phyloP scores from a whole-genome alignment of 2,329 filamentous ascomycete genomes.

The Sporothrix humicola region DNA sequence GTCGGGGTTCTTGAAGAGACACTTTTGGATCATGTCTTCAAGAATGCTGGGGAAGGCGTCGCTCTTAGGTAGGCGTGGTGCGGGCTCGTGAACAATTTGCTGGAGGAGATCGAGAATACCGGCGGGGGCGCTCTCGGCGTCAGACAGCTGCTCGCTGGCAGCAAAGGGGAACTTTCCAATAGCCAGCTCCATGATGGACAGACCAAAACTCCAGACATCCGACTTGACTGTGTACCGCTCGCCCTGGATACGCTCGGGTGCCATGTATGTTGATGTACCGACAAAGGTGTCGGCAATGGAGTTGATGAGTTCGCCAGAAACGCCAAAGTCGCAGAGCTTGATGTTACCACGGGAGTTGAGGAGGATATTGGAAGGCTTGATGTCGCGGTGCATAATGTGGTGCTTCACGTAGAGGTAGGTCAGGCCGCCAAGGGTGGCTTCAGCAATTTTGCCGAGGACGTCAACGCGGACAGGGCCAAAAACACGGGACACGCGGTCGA shows the following conservation, averaged over 20 bases:
- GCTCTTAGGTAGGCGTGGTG: slow-evolving; percentile 91
- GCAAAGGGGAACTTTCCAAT: slow-evolving; percentile 97
- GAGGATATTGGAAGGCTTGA: slow-evolving; percentile 97
- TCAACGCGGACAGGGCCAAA: slow-evolving; percentile 96
- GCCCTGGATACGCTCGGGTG: slow-evolving; percentile 95
- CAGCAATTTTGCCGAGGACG: slow-evolving; percentile 95
- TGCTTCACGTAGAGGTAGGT: slow-evolving; percentile 95
- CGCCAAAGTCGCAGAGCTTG: slow-evolving; percentile 98
- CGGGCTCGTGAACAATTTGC: slow-evolving; percentile 95
- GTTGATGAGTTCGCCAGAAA: slow-evolving; percentile 97
- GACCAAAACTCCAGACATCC: slow-evolving; percentile 97
- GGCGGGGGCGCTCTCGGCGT: slow-evolving; percentile 82
- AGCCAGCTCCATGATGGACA: slow-evolving; percentile 94
- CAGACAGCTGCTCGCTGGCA: slow-evolving; percentile 70
- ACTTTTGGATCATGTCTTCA: slow-evolving; percentile 97
- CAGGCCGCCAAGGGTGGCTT: slow-evolving; percentile 89
- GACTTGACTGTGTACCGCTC: slow-evolving; percentile 98
- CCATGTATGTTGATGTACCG: slow-evolving; percentile 99
- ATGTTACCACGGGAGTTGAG: slow-evolving; percentile 94
- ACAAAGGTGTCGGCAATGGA: slow-evolving; percentile 98
- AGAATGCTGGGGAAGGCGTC: slow-evolving; percentile 95
- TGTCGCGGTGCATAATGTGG: slow-evolving; percentile 98
- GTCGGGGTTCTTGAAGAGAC: slow-evolving; percentile 86
- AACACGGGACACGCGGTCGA: slow-evolving; percentile 91
- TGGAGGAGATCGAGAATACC: slow-evolving; percentile 95